Conservation (phyloP, 768 basidiomycete genomes). For the Rhizopogon vulgaris region DNA sequence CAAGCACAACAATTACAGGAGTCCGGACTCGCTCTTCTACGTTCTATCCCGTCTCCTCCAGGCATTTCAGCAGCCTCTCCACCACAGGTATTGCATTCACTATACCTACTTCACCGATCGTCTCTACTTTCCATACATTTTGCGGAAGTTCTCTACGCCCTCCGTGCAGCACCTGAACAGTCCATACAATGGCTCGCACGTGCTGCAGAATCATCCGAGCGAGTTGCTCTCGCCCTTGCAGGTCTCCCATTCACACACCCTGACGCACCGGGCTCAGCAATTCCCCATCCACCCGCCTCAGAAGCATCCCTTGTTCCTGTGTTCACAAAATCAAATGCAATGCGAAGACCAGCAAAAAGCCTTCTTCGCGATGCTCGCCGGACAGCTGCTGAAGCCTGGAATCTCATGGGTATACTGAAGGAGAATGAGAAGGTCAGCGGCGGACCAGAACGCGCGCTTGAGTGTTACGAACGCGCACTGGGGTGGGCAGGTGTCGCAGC, state of each 20-base stretch:
- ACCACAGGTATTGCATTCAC: conserved; percentile 54
- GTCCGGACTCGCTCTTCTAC: conserved; percentile 46
- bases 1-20: conserved; percentile 56
- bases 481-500: conserved; percentile 54
- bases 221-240: conserved; percentile 49
- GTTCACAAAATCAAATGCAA: conserved; percentile 42
- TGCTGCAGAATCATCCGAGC: conserved; percentile 65
- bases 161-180: conserved; percentile 31
- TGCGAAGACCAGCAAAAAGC: conserved; percentile 48
- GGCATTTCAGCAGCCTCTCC: conserved; percentile 39
- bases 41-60: conserved; percentile 44
- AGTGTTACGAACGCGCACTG: conserved; percentile 65
- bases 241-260: conserved; percentile 32
- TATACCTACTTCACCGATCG: conserved; percentile 67
- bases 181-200: conserved; percentile 52
- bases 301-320: conserved; percentile 34
- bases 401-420: conserved; percentile 60
- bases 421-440: conserved; percentile 32
- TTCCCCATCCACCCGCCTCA: conserved; percentile 32
- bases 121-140: conserved; percentile 69
- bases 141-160: conserved; percentile 63
- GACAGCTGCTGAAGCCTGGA: conserved; percentile 72
- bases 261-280: conserved; percentile 27
- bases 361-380: conserved; percentile 66
- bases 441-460: conserved; percentile 37